Evolutionary conservation across 805 yeast genomes (phyloP).

Genomic region (Kodamaea neixiangensis): DNA sequence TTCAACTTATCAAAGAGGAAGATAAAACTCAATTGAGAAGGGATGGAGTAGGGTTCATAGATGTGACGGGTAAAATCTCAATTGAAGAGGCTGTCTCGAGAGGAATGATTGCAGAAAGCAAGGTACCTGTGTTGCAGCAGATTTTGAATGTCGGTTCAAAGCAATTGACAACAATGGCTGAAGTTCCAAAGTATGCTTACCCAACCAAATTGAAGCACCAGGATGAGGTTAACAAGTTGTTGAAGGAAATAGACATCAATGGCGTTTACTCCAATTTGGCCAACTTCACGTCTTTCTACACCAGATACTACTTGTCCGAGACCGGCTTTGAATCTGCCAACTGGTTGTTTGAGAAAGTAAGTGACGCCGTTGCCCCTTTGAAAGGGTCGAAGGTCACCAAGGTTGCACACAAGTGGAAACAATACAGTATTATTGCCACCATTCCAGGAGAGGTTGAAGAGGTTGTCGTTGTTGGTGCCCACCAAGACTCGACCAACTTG

Average conservation of each 20-base stretch:
- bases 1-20: slow-evolving; percentile 34
- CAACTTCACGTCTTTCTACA: slow-evolving; percentile 65
- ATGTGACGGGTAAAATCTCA: slow-evolving; percentile 55
- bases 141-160: slow-evolving; percentile 25
- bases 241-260: slow-evolving; percentile 46
- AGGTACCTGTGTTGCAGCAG: slow-evolving; percentile 13
- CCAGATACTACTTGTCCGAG: slow-evolving; percentile 74
- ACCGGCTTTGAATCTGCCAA: slow-evolving; percentile 69
- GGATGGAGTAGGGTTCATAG: slow-evolving; percentile 59
- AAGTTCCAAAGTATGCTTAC: slow-evolving; percentile 44
- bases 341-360: slow-evolving; percentile 62
- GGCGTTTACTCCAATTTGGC: slow-evolving; percentile 56
- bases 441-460: slow-evolving; percentile 53
- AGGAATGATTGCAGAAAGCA: slow-evolving; percentile 23
- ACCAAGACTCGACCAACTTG: slow-evolving; percentile 81
- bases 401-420: slow-evolving; percentile 75
- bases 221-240: slow-evolving; percentile 42
- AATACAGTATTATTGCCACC: slow-evolving; percentile 70
- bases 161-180: slow-evolving; percentile 19
- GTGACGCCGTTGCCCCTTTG: slow-evolving; percentile 34
- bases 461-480: slow-evolving; percentile 81
- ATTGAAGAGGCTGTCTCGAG: slow-evolving; percentile 32
- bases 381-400: slow-evolving; percentile 41
- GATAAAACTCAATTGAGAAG: slow-evolving; percentile 38
- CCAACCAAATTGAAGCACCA: slow-evolving; percentile 48